Conservation (phyloP, 192 early-diverging fungal species). For the Paraglomus occultum region DNA sequence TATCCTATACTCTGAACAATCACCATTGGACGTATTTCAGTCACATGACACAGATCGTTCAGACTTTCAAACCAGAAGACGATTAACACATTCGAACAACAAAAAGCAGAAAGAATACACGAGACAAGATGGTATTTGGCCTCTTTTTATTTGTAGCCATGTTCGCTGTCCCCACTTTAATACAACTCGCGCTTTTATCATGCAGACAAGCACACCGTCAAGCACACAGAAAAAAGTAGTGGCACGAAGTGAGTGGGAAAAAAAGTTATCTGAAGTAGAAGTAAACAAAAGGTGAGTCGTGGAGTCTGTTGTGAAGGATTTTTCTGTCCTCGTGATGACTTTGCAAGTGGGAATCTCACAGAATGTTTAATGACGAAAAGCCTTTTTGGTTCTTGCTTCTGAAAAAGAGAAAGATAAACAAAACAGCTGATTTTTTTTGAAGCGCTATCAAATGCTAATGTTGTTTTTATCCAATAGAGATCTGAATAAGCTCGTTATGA, state of each 20-base stretch:
- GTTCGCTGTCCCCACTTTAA: too few species aligned
- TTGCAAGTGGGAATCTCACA: slow-evolving; percentile 20
- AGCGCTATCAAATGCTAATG: not conserved
- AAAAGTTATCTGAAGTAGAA: slow-evolving; percentile 28
- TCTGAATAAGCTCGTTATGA: slow-evolving; percentile 98
- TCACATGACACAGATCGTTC: too few species aligned
- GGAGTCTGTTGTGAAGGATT: not conserved
- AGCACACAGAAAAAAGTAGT: slow-evolving; percentile 22
- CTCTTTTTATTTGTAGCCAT: too few species aligned
- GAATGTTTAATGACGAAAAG: slow-evolving; percentile 1
- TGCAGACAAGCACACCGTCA: too few species aligned
- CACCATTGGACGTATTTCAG: too few species aligned
- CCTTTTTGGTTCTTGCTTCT: slow-evolving; percentile 6
- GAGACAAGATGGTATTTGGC: too few species aligned
- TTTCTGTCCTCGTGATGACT: not conserved
- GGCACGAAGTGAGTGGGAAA: slow-evolving; percentile 23
- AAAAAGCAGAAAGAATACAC: too few species aligned
- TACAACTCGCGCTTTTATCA: too few species aligned
- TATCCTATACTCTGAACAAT: too few species aligned
- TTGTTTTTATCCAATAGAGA: slow-evolving; percentile 54
- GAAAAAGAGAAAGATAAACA: not conserved
- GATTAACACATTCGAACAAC: too few species aligned
- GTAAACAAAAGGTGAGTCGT: slow-evolving; percentile 21
- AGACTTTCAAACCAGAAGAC: too few species aligned
- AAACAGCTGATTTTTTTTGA: not conserved